Evolutionary conservation across 768 basidiomycete species (phyloP).

Genomic region (Leccinum truebloodii): DNA sequence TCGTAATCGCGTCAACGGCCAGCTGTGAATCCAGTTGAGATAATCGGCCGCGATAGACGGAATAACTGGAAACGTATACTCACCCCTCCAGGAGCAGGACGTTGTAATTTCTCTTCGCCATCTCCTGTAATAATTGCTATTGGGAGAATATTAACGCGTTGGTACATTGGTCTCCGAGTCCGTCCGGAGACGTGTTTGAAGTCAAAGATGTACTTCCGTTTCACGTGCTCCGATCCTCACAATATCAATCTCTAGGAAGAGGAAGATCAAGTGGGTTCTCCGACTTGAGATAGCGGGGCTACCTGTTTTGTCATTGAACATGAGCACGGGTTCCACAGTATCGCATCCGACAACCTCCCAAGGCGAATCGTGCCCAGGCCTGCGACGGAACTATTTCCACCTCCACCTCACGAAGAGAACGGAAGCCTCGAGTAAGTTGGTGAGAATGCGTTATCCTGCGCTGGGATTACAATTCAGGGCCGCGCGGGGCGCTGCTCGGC

Average conservation of each 20-base stretch:
- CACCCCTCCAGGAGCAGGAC: constrained; percentile 69
- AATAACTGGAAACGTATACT: constrained; percentile 11
- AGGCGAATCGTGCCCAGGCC: constrained; percentile 43
- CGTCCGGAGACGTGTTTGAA: constrained; percentile 43
- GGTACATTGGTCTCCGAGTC: constrained; percentile 40
- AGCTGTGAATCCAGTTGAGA: constrained; percentile 41
- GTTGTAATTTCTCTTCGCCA: constrained; percentile 59
- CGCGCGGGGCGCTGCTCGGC: not conserved
- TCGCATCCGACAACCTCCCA: constrained; percentile 81
- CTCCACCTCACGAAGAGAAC: constrained; percentile 33
- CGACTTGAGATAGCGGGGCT: constrained; percentile 6
- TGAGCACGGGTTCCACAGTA: constrained; percentile 62
- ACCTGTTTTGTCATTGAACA: constrained; percentile 34
- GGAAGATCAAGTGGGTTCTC: constrained; percentile 8
- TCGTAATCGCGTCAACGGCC: constrained; percentile 66
- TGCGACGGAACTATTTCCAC: constrained; percentile 51
- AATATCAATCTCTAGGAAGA: constrained; percentile 56
- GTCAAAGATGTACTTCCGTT: constrained; percentile 67
- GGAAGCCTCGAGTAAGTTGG: constrained; percentile 19
- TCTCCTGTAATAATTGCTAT: constrained; percentile 59
- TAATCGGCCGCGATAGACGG: not conserved
- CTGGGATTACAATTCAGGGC: constrained; percentile 20
- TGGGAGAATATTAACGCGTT: constrained; percentile 63
- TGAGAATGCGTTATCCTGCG: constrained; percentile 18
- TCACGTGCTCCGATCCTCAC: constrained; percentile 52